Conservation (phyloP, 768 basidiomycete species). For the Pseudohyphozyma bogoriensis region DNA sequence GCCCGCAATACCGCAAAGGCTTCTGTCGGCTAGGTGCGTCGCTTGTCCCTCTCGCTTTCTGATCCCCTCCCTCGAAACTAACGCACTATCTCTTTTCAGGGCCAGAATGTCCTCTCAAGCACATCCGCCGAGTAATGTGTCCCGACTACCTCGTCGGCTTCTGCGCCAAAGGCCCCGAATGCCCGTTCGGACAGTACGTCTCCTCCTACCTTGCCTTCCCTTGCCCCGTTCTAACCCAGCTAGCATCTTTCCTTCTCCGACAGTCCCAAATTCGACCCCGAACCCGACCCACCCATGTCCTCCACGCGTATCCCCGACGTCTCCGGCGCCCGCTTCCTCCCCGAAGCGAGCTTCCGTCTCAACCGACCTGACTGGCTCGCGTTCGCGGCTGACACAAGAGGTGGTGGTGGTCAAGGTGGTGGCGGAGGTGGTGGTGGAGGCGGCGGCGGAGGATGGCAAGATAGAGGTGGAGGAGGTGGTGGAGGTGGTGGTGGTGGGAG, state of each 20-base stretch:
- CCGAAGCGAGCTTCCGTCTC: constrained; percentile 28
- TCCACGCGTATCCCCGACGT: constrained; percentile 29
- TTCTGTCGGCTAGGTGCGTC: constrained; percentile 82
- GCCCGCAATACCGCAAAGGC: constrained; percentile 88
- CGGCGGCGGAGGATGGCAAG: background rate
- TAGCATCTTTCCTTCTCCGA: constrained; percentile 48
- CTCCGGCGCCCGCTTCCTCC: constrained; percentile 27
- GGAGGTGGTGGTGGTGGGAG: constrained; percentile 52
- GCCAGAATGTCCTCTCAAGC: constrained; percentile 79
- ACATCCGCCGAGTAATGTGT: constrained; percentile 82
- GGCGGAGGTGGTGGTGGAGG: background rate
- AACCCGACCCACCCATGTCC: constrained; percentile 22
- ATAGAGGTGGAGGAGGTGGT: background rate
- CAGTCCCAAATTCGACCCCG: constrained; percentile 36
- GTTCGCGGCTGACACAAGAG: constrained; percentile 18
- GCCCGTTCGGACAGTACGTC: constrained; percentile 38
- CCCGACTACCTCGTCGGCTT: constrained; percentile 85
- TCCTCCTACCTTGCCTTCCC: constrained; percentile 20
- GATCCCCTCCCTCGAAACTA: constrained; percentile 7
- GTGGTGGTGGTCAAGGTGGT: constrained; percentile 18
- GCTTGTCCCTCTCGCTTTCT: background rate
- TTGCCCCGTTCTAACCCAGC: constrained; percentile 57
- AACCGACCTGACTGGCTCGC: constrained; percentile 27
- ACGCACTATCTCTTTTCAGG: constrained; percentile 44
- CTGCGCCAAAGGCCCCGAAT: constrained; percentile 81